These are phyloP conservation scores for Bipolaris zeicola DNA, from an alignment of 2,329 filamentous ascomycete genomes.

Conservation along the genomic window DNA sequence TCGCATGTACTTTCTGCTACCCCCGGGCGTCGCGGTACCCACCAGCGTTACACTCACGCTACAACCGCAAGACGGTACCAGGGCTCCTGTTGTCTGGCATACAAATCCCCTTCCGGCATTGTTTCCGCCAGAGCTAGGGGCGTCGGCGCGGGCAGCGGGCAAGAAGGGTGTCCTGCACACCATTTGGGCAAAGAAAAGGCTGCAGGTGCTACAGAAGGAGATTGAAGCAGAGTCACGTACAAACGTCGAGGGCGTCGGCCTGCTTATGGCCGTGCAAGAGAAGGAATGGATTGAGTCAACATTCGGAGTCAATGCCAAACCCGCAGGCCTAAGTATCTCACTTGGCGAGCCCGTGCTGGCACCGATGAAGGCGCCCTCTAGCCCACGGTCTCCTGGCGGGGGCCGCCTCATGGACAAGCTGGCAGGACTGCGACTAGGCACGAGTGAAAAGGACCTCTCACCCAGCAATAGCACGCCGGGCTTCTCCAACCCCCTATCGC, in stretches of 20 bases:
- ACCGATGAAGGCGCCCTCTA: slow-evolving; percentile 61
- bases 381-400: slow-evolving; percentile 66
- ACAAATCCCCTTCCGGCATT: slow-evolving; percentile 87
- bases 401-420: slow-evolving; percentile 78
- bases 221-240: slow-evolving; percentile 73
- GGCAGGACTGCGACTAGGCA: slow-evolving; percentile 77
- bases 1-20: slow-evolving; percentile 80
- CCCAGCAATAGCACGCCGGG: slow-evolving; percentile 45
- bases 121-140: slow-evolving; percentile 76
- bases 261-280: slow-evolving; percentile 83
- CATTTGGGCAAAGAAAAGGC: slow-evolving; percentile 83
- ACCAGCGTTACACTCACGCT: slow-evolving; percentile 70
- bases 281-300: slow-evolving; percentile 84
- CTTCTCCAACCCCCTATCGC: slow-evolving; percentile 61
- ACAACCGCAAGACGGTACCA: slow-evolving; percentile 53
- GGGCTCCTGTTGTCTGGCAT: slow-evolving; percentile 56
- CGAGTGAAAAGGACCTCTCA: slow-evolving; percentile 68
- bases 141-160: slow-evolving; percentile 68
- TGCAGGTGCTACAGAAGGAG: slow-evolving; percentile 76
- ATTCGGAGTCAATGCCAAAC: slow-evolving; percentile 66
- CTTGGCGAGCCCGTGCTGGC: slow-evolving; percentile 45
- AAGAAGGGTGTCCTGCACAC: slow-evolving; percentile 85
- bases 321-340: slow-evolving; percentile 47
- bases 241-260: slow-evolving; percentile 80
- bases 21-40: slow-evolving; percentile 73